A percentile compares a stretch with the other conserved stretches of the same genome.
Conservation (phyloP, 73 alveolate genomes). For the Effrenium voratum region DNA sequence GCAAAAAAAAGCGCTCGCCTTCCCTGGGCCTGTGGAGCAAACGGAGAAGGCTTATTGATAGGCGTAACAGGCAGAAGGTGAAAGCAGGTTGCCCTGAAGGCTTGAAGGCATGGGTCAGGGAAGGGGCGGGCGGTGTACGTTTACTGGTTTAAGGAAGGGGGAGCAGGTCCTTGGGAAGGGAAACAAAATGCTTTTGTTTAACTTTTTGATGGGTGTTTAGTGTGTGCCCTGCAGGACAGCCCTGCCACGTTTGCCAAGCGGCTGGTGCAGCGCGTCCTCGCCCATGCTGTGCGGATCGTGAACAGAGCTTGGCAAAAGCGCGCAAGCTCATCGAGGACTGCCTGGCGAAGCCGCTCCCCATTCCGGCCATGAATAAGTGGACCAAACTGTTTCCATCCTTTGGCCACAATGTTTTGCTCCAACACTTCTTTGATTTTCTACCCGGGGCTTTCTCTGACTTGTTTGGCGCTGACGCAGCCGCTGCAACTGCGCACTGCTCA, state of each 20-base stretch:
- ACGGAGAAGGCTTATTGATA: too few relatives aligned
- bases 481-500: background rate
- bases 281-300: conserved; percentile 1
- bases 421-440: background rate
- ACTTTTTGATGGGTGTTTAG: too few relatives aligned
- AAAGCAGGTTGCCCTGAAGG: too few relatives aligned
- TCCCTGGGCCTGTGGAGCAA: too few relatives aligned
- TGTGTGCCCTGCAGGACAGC: background rate
- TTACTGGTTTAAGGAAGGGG: too few relatives aligned
- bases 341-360: background rate
- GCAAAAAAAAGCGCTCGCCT: too few relatives aligned
- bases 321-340: background rate
- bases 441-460: background rate
- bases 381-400: conserved; percentile 35
- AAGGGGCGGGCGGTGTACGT: too few relatives aligned
- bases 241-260: conserved; percentile 10
- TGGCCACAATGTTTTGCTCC: background rate
- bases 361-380: conserved; percentile 66
- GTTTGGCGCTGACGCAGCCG: background rate
- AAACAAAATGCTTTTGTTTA: too few relatives aligned
- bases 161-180: too few relatives aligned
- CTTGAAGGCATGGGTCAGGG: too few relatives aligned
- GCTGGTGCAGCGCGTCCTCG: too few relatives aligned
- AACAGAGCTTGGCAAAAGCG: background rate
- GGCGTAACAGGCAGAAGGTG: too few relatives aligned